phyloP scores from a whole-genome alignment of 768 basidiomycete species.

The Lentinula aciculospora region DNA sequence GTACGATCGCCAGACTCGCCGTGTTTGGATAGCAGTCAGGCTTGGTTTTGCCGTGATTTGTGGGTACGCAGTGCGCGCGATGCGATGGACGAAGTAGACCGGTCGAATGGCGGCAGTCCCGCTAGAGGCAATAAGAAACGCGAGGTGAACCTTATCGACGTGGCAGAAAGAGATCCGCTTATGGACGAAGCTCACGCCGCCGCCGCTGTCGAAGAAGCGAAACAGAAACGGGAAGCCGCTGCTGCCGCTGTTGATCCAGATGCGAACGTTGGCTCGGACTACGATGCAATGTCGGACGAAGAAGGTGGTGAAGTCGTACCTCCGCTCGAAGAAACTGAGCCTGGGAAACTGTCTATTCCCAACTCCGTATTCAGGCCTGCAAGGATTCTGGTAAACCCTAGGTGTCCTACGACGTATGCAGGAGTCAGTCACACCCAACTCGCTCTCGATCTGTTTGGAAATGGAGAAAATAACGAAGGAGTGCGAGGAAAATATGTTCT shows the following conservation, averaged over 20 bases:
- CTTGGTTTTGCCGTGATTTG: conserved; percentile 96
- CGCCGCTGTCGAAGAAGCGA: conserved; percentile 21
- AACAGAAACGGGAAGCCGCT: conserved; percentile 17
- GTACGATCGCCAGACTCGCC: conserved; percentile 71
- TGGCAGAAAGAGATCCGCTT: conserved; percentile 26
- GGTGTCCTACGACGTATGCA: conserved; percentile 97
- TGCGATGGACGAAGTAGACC: conserved; percentile 56
- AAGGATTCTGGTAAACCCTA: conserved; percentile 90
- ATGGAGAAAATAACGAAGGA: conserved; percentile 54
- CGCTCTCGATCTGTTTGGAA: conserved; percentile 90
- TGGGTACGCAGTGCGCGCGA: conserved; percentile 89
- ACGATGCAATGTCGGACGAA: conserved; percentile 77
- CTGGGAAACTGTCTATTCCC: conserved; percentile 57
- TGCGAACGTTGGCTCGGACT: conserved; percentile 82
- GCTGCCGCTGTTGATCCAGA: conserved; percentile 48
- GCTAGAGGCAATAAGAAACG: conserved; percentile 16
- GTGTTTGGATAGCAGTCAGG: conserved; percentile 94
- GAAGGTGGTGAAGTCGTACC: conserved; percentile 42
- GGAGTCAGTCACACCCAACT: conserved; percentile 95
- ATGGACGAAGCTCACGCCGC: conserved; percentile 28
- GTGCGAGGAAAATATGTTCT: conserved; percentile 70
- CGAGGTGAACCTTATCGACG: conserved; percentile 20
- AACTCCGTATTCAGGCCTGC: conserved; percentile 88
- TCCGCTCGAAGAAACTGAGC: conserved; percentile 19
- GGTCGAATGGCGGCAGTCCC: conserved; percentile 27